Evolutionary conservation across 306 rosid species (phyloP).

Genomic region (Cajanus cajan): DNA sequence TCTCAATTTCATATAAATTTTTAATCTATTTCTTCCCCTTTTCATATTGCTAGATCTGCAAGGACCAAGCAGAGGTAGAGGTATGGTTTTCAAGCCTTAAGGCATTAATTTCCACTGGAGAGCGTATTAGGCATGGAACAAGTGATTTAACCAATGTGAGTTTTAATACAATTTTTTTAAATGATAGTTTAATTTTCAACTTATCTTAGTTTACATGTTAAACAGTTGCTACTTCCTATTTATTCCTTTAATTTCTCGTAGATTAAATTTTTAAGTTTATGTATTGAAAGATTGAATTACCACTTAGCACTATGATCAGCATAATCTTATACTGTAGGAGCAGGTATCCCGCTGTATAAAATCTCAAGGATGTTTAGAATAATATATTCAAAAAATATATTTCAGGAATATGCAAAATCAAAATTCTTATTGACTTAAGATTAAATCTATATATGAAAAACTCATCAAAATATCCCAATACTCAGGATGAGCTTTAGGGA

Average conservation of each 20-base stretch:
- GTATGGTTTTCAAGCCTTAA: constrained; percentile 80
- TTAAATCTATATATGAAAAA: background rate
- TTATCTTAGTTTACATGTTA: constrained; percentile 13
- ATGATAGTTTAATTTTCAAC: constrained; percentile 3
- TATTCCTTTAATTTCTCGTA: background rate
- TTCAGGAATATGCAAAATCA: constrained; percentile 5
- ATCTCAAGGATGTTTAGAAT: background rate
- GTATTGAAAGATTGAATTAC: constrained; percentile 7
- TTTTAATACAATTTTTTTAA: constrained; percentile 23
- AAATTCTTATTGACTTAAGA: background rate
- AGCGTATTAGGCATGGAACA: constrained; percentile 37
- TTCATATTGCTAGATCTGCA: constrained; percentile 72
- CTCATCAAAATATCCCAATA: background rate
- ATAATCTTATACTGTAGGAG: background rate
- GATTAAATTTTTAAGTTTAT: background rate
- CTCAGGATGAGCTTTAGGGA: constrained; percentile 6
- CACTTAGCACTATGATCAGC: background rate
- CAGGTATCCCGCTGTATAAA: background rate
- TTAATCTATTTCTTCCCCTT: constrained; percentile 14
- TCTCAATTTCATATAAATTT: constrained; percentile 2
- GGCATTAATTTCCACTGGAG: constrained; percentile 63
- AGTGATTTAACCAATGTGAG: constrained; percentile 76
- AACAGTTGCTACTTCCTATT: constrained; percentile 8
- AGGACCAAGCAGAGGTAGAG: constrained; percentile 89
- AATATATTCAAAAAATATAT: background rate